These are phyloP conservation scores for Talaromyces piceae DNA, from an alignment of 2,329 filamentous ascomycete genomes.

Conservation along the genomic window DNA sequence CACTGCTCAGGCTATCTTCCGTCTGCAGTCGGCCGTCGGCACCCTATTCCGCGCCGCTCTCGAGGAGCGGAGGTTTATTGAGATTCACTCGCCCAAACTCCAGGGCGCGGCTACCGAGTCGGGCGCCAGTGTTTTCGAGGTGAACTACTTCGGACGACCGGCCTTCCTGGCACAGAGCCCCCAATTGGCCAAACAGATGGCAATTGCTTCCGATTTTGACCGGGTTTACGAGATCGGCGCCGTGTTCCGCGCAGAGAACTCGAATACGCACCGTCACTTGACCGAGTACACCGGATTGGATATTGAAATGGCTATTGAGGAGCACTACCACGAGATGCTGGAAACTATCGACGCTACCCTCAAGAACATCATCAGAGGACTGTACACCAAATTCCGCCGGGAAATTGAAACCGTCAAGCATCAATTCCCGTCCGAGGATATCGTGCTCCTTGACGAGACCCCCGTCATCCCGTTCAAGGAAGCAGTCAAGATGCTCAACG, in stretches of 20 bases:
- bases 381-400: constrained; percentile 60
- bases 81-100: constrained; percentile 89
- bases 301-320: constrained; percentile 83
- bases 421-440: constrained; percentile 77
- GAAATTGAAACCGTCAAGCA: constrained; percentile 75
- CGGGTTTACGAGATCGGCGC: constrained; percentile 84
- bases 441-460: constrained; percentile 81
- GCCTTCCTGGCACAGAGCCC: constrained; percentile 89
- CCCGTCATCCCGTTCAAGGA: constrained; percentile 73
- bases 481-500: constrained; percentile 71
- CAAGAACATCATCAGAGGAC: constrained; percentile 67
- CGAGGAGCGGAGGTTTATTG: constrained; percentile 70
- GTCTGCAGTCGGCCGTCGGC: constrained; percentile 72
- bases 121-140: constrained; percentile 81
- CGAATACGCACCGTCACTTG: constrained; percentile 88
- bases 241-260: constrained; percentile 91
- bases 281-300: constrained; percentile 92
- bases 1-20: constrained; percentile 79
- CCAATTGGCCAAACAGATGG: constrained; percentile 88
- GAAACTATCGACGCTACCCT: constrained; percentile 70
- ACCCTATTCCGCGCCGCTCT: constrained; percentile 72
- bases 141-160: constrained; percentile 81
- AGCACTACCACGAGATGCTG: constrained; percentile 84
- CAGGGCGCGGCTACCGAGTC: constrained; percentile 87
- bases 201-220: constrained; percentile 80